phyloP scores from a whole-genome alignment of 768 basidiomycete genomes.

The Tulasnella sp. region DNA sequence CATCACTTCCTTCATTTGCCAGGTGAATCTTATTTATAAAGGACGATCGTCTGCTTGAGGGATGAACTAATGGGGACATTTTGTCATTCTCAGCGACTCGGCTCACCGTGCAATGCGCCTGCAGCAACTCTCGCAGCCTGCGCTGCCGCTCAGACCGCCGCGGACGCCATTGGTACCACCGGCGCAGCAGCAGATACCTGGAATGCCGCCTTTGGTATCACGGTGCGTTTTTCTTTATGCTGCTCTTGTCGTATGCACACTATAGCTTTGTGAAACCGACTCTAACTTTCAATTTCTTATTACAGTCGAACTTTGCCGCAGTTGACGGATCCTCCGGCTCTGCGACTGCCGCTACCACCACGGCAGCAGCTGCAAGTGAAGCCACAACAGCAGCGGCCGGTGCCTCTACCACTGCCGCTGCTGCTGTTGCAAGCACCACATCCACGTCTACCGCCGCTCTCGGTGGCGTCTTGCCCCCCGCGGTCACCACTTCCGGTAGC shows the following conservation, averaged over 20 bases:
- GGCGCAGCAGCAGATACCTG: background rate
- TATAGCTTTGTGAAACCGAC: too few species aligned
- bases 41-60: too few species aligned
- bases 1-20: too few species aligned
- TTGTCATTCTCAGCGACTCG: too few species aligned
- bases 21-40: too few species aligned
- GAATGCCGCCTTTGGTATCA: slow-evolving; percentile 10
- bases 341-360: slow-evolving; percentile 20
- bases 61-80: too few species aligned
- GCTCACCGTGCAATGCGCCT: too few species aligned
- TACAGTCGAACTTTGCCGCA: background rate
- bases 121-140: too few species aligned
- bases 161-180: background rate
- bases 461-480: slow-evolving; percentile 36
- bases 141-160: background rate
- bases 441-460: slow-evolving; percentile 40
- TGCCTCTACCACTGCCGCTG: slow-evolving; percentile 10
- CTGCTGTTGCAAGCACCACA: slow-evolving; percentile 17
- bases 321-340: background rate
- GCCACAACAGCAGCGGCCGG: slow-evolving; percentile 10
- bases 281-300: background rate
- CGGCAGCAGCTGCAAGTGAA: slow-evolving; percentile 12
- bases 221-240: background rate
- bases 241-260: background rate
- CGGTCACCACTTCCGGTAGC: slow-evolving; percentile 36